Base-by-base conservation (phyloP, 2,329 filamentous ascomycete genomes). In the Eurotiales sp. region DNA sequence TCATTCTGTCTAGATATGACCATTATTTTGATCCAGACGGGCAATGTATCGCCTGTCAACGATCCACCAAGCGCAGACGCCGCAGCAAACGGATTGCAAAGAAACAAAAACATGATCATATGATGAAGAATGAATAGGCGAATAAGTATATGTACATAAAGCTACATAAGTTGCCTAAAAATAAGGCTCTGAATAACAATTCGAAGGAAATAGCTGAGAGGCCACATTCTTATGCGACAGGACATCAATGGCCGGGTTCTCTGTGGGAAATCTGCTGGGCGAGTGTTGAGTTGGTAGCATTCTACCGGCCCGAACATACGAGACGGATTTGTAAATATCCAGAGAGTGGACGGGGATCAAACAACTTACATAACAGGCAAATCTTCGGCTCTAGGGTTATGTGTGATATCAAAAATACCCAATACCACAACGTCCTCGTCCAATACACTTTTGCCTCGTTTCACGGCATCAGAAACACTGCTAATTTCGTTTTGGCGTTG, bases 181-280 rank as follows among this genome's bases (percentile, higher is more conserved):
- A n/a, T n/a, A n/a, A n/a, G n/a, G n/a, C n/a, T n/a, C n/a, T n/a
- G n/a, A n/a, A n/a, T n/a, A n/a, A n/a, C n/a, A n/a, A n/a, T n/a
- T n/a, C n/a, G n/a, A n/a, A n/a, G n/a, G n/a, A n/a, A n/a, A n/a
- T n/a, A n/a, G n/a, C n/a, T n/a, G n/a, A n/a, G 66, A 69, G 1
- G 63, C 58, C 14, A 47, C 55, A 40, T 70, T 71, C 57, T 65
- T 68, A 19, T 58, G 62, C 4, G 68, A 71, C 2, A 77, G 77
- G 15, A 81, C 76, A 64, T 81, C 77, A 46, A 80, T 71, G 4
- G 74, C 72, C 0, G 78, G 78, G 46, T 81, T 81, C 27, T 63
- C 69, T 2, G 69, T 71, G 55, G 80, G 69, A 81, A 81, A 57
- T 81, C 77, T 10, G 72, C 68, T 0, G 78, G 77, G 34, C 73